Evolutionary conservation across 441 rosid species (phyloP).

Genomic region (Biscutella laevigata): DNA sequence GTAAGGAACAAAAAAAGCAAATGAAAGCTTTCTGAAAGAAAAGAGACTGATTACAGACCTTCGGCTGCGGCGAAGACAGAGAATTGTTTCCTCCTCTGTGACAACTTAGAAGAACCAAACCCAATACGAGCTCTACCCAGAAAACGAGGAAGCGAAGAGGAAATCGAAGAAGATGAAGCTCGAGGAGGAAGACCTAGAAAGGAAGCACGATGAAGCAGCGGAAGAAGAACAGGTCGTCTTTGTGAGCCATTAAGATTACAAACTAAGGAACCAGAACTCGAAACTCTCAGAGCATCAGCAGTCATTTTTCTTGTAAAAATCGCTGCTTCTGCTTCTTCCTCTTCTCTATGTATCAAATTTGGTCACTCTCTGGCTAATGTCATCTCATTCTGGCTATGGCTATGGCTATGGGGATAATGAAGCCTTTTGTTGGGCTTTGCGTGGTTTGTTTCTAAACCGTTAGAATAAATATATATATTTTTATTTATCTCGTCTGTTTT

Average conservation of each 20-base stretch:
- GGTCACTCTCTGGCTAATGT: conserved; percentile 14
- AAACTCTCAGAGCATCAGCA: conserved; percentile 46
- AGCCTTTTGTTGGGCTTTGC: conserved; percentile 18
- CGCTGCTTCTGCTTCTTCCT: background rate
- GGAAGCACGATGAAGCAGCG: conserved; percentile 31
- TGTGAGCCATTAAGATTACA: conserved; percentile 52
- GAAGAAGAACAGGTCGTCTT: conserved; percentile 35
- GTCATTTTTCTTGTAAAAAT: conserved; percentile 50
- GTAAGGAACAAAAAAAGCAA: conserved; percentile 45
- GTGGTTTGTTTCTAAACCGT: conserved; percentile 25
- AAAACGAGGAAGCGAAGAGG: too few species aligned
- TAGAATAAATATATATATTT: conserved; percentile 11
- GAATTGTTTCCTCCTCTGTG: too few species aligned
- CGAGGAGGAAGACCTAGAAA: conserved; percentile 50
- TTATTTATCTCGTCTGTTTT: background rate
- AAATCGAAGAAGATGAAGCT: conserved; percentile 39
- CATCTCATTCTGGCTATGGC: too few species aligned
- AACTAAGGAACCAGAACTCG: conserved; percentile 35
- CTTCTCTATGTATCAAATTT: too few species aligned
- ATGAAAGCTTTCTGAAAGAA: too few species aligned
- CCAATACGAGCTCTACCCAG: too few species aligned
- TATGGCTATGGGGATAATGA: conserved; percentile 27
- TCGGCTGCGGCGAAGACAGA: too few species aligned
- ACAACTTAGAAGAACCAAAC: too few species aligned
- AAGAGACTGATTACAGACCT: too few species aligned